phyloP scores from a whole-genome alignment of 495 filamentous ascomycete genomes.

The Mycothermus thermophilus region DNA sequence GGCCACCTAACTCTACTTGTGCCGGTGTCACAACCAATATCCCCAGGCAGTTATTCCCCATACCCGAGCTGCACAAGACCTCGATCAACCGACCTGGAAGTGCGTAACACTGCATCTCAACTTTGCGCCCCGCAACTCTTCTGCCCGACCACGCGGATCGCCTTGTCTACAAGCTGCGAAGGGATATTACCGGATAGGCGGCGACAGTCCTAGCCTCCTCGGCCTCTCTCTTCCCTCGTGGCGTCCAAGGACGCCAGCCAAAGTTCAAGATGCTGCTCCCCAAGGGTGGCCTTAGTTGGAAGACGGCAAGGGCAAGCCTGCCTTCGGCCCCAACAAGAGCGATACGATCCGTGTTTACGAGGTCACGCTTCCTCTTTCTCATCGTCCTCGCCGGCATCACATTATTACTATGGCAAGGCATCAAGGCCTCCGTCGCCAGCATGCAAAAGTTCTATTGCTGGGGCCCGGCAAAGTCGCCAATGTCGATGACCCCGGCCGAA shows the following conservation, averaged over 20 bases:
- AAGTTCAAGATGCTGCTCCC: slow-evolving; percentile 49
- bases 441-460: slow-evolving; percentile 99
- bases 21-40: too few species aligned
- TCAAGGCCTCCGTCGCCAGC: slow-evolving; percentile 65
- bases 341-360: slow-evolving; percentile 59
- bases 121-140: too few species aligned
- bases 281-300: slow-evolving; percentile 86
- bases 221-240: slow-evolving; percentile 13
- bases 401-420: slow-evolving; percentile 79
- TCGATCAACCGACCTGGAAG: too few species aligned
- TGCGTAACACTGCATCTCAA: too few species aligned
- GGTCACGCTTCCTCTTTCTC: slow-evolving; percentile 65
- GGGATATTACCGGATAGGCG: too few species aligned
- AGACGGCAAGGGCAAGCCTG: slow-evolving; percentile 67
- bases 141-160: too few species aligned
- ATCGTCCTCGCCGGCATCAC: slow-evolving; percentile 58
- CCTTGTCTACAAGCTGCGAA: too few species aligned
- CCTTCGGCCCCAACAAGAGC: slow-evolving; percentile 57
- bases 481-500: slow-evolving; percentile 86
- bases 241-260: slow-evolving; percentile 24
- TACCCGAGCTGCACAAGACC: too few species aligned
- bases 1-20: too few species aligned
- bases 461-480: slow-evolving; percentile 81
- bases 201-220: slow-evolving; percentile 3
- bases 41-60: too few species aligned